Conservation (phyloP, 2,329 filamentous ascomycete genomes). For the Hawksworthiomyces lignivorus region DNA sequence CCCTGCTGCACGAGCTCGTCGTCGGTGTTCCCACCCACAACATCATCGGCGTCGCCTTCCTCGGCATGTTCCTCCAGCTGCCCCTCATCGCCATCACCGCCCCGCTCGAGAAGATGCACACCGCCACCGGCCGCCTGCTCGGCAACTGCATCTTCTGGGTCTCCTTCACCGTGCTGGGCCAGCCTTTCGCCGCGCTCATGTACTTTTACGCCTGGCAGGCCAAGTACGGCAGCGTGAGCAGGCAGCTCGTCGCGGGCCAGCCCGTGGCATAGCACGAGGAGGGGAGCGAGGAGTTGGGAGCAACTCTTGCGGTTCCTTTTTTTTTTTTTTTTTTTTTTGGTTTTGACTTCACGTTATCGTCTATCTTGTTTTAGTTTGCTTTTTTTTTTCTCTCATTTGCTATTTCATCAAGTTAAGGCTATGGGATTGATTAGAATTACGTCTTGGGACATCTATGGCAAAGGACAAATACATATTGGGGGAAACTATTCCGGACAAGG, state of each 20-base stretch:
- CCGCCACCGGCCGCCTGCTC: constrained; percentile 66
- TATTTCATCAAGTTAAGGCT: too few species aligned
- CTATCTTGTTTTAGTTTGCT: too few species aligned
- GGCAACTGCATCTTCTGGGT: constrained; percentile 97
- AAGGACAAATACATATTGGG: too few species aligned
- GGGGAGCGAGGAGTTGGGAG: too few species aligned
- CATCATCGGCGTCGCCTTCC: constrained; percentile 82
- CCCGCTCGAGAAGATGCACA: constrained; percentile 69
- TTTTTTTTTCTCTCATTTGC: too few species aligned
- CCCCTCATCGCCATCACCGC: constrained; percentile 78
- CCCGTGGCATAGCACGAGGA: too few species aligned
- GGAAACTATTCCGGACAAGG: too few species aligned
- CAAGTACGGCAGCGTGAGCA: constrained; percentile 81
- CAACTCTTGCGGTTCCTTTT: background rate
- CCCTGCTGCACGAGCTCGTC: constrained; percentile 81
- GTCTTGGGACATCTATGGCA: too few species aligned
- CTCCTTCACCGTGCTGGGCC: constrained; percentile 89
- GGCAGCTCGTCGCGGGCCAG: constrained; percentile 14
- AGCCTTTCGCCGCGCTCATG: constrained; percentile 82
- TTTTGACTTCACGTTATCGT: too few species aligned
- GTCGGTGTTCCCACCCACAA: constrained; percentile 95
- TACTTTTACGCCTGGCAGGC: constrained; percentile 99
- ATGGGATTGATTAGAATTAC: too few species aligned
- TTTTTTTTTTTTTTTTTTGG: background rate
- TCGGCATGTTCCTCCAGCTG: constrained; percentile 89